Evolutionary conservation across 345 rosid genomes (phyloP), one percentile per base, ranked within the genome.

Genomic region (Microthlaspi erraticum): DNA sequence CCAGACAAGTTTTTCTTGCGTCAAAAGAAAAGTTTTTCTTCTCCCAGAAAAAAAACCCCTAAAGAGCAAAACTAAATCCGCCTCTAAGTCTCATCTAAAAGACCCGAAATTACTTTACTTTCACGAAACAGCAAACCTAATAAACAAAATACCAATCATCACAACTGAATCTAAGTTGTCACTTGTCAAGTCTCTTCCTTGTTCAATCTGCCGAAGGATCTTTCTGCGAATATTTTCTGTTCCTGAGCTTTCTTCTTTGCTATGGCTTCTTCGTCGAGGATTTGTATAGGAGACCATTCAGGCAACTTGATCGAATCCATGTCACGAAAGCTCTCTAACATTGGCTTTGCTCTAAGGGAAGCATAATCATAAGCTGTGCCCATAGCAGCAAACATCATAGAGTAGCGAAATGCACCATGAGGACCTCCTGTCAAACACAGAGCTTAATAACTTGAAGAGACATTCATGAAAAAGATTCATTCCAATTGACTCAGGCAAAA

Each of bases 251-350:
- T 79, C 84, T 93, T 93, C 56, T 82, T 81, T 29, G 90, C 87
- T 31, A 90, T 80, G 36, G 88, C 89, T 76, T 90, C 93, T 60
- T 87, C 97, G 49, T 93, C 90, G 2, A 90, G 92, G 54, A 88
- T 77, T 83, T 85, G 86, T 62, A 93, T 87, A 23, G 97, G 92
- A 68, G 79, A 93, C 93, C 98, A 93, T 55, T 87, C 92, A 13
- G 96, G 92, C 72, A 90, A 81, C 72, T 84, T 86, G 60, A 83
- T 44, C 73, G 81, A 76, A 8, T 72, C 76, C 23, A 57, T 80
- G 17, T 81, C 80, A 12, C 44, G 70, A 13, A 70, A 70, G 44
- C 55, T 77, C 79, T 43, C 76, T 32, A 81, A 20, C 7, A 63
- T 32, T 3, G 90, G 84, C 74, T 80, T 78, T 76, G 87, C 78